A percentile compares a stretch with the other conserved stretches of the same genome.
Evolutionary conservation across 495 filamentous ascomycete genomes (phyloP).

Genomic region (Neurospora tetraspora): DNA sequence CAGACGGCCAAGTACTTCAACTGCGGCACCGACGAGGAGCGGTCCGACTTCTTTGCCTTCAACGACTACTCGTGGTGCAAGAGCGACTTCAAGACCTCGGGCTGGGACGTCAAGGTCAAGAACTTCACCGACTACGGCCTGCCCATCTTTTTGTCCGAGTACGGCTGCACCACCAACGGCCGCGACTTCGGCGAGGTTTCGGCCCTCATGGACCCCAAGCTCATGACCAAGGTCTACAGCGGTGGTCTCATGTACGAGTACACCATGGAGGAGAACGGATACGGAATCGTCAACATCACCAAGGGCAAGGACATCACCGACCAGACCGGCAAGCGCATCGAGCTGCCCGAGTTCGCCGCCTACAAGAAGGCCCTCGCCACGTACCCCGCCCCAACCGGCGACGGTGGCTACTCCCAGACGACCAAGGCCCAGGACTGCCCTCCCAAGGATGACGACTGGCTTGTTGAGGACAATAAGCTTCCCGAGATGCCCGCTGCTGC

Average conservation of each 20-base stretch:
- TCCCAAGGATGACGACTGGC: constrained; percentile 55
- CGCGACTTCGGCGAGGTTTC: constrained; percentile 76
- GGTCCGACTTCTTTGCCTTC: constrained; percentile 94
- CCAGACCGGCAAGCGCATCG: constrained; percentile 17
- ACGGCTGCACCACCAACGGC: constrained; percentile 72
- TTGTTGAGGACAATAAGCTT: constrained; percentile 52
- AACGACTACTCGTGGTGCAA: constrained; percentile 99
- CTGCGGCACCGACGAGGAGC: constrained; percentile 79
- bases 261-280: constrained; percentile 65
- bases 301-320: constrained; percentile 41
- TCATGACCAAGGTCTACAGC: constrained; percentile 87
- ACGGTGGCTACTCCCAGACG: constrained; percentile 67
- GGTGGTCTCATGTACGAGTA: constrained; percentile 98
- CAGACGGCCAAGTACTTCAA: constrained; percentile 94
- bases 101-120: constrained; percentile 87
- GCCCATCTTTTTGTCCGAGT: constrained; percentile 94
- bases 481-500: constrained; percentile 70
- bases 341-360: constrained; percentile 44
- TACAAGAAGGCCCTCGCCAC: constrained; percentile 55
- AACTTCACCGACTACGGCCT: constrained; percentile 83
- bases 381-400: constrained; percentile 55
- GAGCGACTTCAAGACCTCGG: constrained; percentile 66
- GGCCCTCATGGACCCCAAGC: constrained; percentile 62
- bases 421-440: constrained; percentile 64
- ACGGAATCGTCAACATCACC: constrained; percentile 67